A percentile compares a stretch with the other conserved stretches of the same genome.
phyloP scores from a whole-genome alignment of 176 grass and related monocot species.

The Musa acuminata region DNA sequence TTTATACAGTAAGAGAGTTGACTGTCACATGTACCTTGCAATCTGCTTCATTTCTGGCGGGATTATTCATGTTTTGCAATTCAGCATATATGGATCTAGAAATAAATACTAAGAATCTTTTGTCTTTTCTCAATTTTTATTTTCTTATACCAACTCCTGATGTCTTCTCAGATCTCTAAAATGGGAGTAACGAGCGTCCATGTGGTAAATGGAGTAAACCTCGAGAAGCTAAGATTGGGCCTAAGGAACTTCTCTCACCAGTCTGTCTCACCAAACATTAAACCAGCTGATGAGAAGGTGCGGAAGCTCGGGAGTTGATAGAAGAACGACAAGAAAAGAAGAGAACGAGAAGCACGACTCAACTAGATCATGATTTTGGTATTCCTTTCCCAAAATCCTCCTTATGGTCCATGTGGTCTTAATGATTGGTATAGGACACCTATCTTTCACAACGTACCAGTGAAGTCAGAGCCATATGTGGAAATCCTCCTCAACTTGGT shows the following conservation, averaged over 20 bases:
- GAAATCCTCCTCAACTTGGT: no score
- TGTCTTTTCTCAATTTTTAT: not conserved
- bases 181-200: not conserved
- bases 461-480: no score
- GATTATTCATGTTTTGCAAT: not conserved
- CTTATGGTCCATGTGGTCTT: no score
- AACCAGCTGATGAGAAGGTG: not conserved
- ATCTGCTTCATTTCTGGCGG: not conserved
- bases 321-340: not conserved
- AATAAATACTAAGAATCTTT: not conserved
- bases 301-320: not conserved
- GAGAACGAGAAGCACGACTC: no score
- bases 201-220: not conserved
- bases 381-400: no score
- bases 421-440: no score
- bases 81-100: not conserved
- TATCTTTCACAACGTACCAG: no score
- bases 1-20: not conserved
- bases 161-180: not conserved
- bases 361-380: no score
- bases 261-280: not conserved
- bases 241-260: not conserved
- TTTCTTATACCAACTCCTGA: not conserved
- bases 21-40: no score
- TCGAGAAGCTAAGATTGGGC: slow-evolving; percentile 1